phyloP scores from a whole-genome alignment of 2,329 filamentous ascomycete genomes.

The Colletotrichum melonis region DNA sequence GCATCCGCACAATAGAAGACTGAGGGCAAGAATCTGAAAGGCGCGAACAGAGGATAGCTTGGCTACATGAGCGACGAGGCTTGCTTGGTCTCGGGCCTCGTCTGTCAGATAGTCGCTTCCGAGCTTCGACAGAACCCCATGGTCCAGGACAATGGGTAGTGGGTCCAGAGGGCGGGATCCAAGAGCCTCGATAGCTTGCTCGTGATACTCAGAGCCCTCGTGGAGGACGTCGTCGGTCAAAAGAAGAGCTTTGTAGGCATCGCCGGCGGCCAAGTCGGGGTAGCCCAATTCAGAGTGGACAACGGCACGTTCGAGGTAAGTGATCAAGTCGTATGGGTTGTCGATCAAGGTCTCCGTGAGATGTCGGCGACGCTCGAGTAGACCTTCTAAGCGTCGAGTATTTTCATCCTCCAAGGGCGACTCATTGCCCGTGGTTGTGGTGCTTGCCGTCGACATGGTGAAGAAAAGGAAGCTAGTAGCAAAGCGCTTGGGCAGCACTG shows the following conservation, averaged over 20 bases:
- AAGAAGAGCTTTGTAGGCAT: conserved; percentile 91
- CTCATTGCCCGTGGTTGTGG: conserved; percentile 16
- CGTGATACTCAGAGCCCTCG: conserved; percentile 85
- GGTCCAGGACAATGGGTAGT: conserved; percentile 57
- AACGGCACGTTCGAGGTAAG: conserved; percentile 76
- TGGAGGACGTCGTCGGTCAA: conserved; percentile 84
- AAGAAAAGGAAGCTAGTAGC: conserved; percentile 3
- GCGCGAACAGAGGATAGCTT: conserved; percentile 64
- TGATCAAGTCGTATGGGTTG: conserved; percentile 70
- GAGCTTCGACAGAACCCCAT: conserved; percentile 50
- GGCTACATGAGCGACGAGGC: conserved; percentile 54
- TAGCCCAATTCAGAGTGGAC: conserved; percentile 82
- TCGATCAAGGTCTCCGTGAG: conserved; percentile 66
- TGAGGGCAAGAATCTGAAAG: conserved; percentile 68
- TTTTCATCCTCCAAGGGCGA: conserved; percentile 22
- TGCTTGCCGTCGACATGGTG: conserved; percentile 30
- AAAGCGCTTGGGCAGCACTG: conserved; percentile 6
- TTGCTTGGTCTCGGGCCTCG: conserved; percentile 47
- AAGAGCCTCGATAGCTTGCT: conserved; percentile 69
- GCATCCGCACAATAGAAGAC: conserved; percentile 73
- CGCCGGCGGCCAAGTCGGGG: conserved; percentile 88
- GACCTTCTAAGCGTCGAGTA: conserved; percentile 43
- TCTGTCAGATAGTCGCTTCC: conserved; percentile 47
- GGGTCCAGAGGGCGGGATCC: conserved; percentile 49
- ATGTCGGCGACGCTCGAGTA: conserved; percentile 65